These are phyloP conservation scores for Trichophyton verrucosum DNA, from an alignment of 2,329 filamentous ascomycete species.

Conservation along the genomic window DNA sequence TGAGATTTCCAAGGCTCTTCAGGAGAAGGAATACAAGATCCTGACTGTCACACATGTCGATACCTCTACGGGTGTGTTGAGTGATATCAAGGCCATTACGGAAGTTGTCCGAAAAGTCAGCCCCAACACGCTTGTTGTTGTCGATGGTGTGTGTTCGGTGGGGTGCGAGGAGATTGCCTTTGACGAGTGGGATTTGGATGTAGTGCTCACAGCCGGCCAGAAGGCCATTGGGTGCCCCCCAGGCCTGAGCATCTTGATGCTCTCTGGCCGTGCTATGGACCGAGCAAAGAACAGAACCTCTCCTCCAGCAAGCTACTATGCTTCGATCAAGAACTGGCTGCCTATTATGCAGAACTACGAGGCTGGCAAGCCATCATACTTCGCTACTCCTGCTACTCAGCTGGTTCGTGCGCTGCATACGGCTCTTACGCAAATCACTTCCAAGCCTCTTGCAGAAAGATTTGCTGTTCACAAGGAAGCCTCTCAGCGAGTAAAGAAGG, in stretches of 20 bases:
- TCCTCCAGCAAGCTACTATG: constrained; percentile 80
- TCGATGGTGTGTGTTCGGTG: constrained; percentile 95
- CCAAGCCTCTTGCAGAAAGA: constrained; percentile 65
- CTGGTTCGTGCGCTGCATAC: constrained; percentile 88
- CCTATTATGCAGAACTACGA: constrained; percentile 99
- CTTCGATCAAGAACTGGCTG: constrained; percentile 92
- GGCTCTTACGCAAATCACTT: constrained; percentile 70
- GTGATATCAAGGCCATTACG: constrained; percentile 72
- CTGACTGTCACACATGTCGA: constrained; percentile 95
- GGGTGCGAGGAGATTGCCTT: constrained; percentile 93
- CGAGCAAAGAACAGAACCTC: constrained; percentile 67
- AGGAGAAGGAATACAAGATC: constrained; percentile 85
- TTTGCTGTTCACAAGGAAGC: constrained; percentile 69
- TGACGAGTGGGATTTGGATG: constrained; percentile 87
- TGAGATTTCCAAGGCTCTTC: constrained; percentile 78
- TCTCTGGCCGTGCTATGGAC: constrained; percentile 76
- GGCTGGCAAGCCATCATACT: constrained; percentile 93
- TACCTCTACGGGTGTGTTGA: constrained; percentile 90
- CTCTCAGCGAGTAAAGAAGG: constrained; percentile 77
- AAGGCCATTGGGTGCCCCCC: constrained; percentile 96
- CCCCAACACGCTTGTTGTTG: constrained; percentile 79
- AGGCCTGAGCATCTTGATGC: constrained; percentile 87
- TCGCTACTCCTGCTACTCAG: constrained; percentile 91
- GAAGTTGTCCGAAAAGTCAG: constrained; percentile 76
- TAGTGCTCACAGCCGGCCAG: constrained; percentile 84